Base-by-base conservation (phyloP, 371 early-diverging fungal genomes). In the Synchytrium microbalum region DNA sequence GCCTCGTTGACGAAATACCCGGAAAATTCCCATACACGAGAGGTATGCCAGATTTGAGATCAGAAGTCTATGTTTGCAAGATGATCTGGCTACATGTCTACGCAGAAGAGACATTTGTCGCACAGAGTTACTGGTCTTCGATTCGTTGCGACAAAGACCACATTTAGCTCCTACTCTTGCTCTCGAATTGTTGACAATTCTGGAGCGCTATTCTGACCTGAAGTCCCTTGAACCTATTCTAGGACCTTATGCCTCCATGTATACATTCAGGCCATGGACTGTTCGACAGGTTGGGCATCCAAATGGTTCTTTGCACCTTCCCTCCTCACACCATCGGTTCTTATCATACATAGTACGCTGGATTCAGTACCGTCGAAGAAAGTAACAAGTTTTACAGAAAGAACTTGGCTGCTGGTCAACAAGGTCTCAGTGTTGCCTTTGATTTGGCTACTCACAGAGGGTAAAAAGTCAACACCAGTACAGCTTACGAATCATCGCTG, bases 351-450 rank as follows among this genome's bases (percentile, higher is more conserved):
- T n/a, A n/a, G 84, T 92, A 92, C 68, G 92, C 92, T 13, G 92
- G 92, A 28, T 92, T 92, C 81, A 84, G 85, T 73, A 92, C 92
- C 0, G 92, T 91, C 23, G 91, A 92, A 69, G 90, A 92, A 67
- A 84, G 84, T 62, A 92, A 92, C 75, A 78, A 74, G 31, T 92
- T 92, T 74, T 92, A 92, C 80, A 79, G 84, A 60, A 87, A 84
- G 73, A 91, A 91, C 68, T 76, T 92, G 76, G 87, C 86, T 24
- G 92, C 91, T 5, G 92, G 92, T 16, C 91, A 91, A 71, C 92
- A 92, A 68, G 92, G 92, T 62, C 78, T 92, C 26, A 77, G 77
- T 30, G 90, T 91, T 51, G 91, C 91, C 32, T 91, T 91, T 73
- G 92, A 90, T 80, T 73, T 90, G 70, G 92, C 92, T 3, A 90